These are phyloP conservation scores for Metschnikowia noctiluminum DNA, from an alignment of 805 yeast genomes.

Conservation along the genomic window DNA sequence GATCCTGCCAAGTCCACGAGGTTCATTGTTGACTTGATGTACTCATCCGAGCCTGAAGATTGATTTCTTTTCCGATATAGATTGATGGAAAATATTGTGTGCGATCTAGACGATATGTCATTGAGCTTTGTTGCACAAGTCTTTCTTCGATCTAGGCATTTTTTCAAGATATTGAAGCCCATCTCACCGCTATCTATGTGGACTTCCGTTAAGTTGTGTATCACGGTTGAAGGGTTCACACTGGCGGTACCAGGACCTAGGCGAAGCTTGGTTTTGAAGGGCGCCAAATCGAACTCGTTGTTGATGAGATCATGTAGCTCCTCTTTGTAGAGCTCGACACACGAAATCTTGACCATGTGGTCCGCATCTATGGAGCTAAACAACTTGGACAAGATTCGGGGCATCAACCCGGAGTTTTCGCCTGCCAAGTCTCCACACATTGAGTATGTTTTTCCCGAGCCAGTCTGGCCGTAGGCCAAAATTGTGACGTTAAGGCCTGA, in stretches of 20 bases:
- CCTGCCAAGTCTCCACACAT: constrained; percentile 51
- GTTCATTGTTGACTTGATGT: constrained; percentile 63
- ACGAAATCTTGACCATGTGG: constrained; percentile 70
- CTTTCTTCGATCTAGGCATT: constrained; percentile 57
- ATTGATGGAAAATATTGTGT: constrained; percentile 67
- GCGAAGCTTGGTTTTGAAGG: constrained; percentile 25
- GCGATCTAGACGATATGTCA: constrained; percentile 71
- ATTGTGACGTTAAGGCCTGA: constrained; percentile 67
- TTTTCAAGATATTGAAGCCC: constrained; percentile 53
- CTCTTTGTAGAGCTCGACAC: constrained; percentile 84
- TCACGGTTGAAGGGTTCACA: constrained; percentile 35
- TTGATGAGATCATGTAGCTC: constrained; percentile 71
- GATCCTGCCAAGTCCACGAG: constrained; percentile 94
- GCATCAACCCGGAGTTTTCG: constrained; percentile 56
- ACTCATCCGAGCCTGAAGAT: constrained; percentile 9
- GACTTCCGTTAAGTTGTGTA: constrained; percentile 65
- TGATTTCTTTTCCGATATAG: constrained; percentile 47
- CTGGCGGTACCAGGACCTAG: constrained; percentile 9
- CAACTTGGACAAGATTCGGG: constrained; percentile 44
- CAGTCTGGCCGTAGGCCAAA: constrained; percentile 80
- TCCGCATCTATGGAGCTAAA: constrained; percentile 52
- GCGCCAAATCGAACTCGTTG: constrained; percentile 32
- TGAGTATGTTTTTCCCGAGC: constrained; percentile 82
- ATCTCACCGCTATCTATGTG: constrained; percentile 51
- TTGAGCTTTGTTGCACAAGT: constrained; percentile 75